A percentile compares a stretch with the other conserved stretches of the same genome.
These are phyloP conservation scores for Haplosporangium sp. DNA, from an alignment of 371 early-diverging fungal genomes.

Conservation along the genomic window DNA sequence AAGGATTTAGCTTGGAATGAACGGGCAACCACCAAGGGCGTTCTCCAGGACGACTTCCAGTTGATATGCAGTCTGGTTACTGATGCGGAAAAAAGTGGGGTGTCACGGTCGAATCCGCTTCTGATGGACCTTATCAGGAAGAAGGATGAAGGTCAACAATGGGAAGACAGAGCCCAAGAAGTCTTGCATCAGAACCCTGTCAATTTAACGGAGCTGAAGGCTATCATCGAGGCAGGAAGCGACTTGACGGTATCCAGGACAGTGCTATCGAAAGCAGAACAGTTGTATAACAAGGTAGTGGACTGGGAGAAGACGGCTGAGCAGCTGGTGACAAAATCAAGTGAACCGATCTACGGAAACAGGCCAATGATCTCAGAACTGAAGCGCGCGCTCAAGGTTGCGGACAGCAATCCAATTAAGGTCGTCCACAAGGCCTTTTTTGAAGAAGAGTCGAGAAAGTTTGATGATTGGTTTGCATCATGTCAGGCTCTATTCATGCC, in stretches of 20 bases:
- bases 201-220: slow-evolving; percentile 37
- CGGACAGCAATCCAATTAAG: slow-evolving; percentile 30
- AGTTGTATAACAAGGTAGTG: slow-evolving; percentile 35
- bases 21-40: slow-evolving; percentile 36
- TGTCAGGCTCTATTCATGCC: slow-evolving; percentile 28
- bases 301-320: slow-evolving; percentile 39
- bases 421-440: slow-evolving; percentile 31
- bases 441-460: slow-evolving; percentile 34
- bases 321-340: slow-evolving; percentile 20
- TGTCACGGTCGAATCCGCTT: slow-evolving; percentile 44
- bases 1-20: slow-evolving; percentile 49
- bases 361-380: slow-evolving; percentile 41
- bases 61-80: slow-evolving; percentile 39
- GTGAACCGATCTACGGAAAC: slow-evolving; percentile 29
- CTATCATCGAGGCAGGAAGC: slow-evolving; percentile 37
- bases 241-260: slow-evolving; percentile 34
- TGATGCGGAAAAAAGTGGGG: slow-evolving; percentile 48
- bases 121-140: slow-evolving; percentile 32
- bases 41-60: slow-evolving; percentile 36
- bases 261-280: slow-evolving; percentile 44
- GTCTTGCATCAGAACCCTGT: slow-evolving; percentile 29
- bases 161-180: slow-evolving; percentile 29
- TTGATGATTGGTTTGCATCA: slow-evolving; percentile 36
- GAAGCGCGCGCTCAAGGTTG: slow-evolving; percentile 36
- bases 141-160: slow-evolving; percentile 21